Percentiles rank a stretch among this genome's conserved stretches.
Evolutionary conservation across 495 filamentous ascomycete species (phyloP).

Genomic region (Staphylotrichum longicolle): DNA sequence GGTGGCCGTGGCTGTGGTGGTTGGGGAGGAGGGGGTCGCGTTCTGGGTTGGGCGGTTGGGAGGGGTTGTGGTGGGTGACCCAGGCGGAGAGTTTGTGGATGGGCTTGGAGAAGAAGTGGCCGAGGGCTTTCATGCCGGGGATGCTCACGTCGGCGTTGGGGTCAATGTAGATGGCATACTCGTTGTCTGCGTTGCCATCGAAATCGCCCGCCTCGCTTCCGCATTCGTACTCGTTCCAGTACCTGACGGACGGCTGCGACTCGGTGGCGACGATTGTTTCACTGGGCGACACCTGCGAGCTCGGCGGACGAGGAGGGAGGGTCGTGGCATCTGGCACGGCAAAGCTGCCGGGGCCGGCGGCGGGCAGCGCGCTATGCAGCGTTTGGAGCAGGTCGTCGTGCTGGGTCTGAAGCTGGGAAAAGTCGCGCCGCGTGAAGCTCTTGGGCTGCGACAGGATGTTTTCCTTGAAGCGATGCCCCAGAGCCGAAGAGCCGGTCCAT

Average conservation of each 20-base stretch:
- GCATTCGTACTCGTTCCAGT: constrained; percentile 68
- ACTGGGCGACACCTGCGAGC: constrained; percentile 19
- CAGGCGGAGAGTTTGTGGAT: constrained; percentile 45
- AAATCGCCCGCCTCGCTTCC: constrained; percentile 54
- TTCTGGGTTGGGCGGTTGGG: constrained; percentile 20
- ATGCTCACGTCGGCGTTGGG: constrained; percentile 48
- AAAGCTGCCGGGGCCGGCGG: constrained; percentile 15
- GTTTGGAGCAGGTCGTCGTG: constrained; percentile 55
- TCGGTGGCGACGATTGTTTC: constrained; percentile 23
- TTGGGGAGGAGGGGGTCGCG: constrained; percentile 37
- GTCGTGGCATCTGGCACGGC: constrained; percentile 21
- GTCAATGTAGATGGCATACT: constrained; percentile 58
- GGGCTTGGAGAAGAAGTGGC: constrained; percentile 42
- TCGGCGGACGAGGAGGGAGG: constrained; percentile 18
- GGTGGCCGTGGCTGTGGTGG: neutral
- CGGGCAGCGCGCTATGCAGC: constrained; percentile 45
- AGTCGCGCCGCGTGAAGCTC: constrained; percentile 61
- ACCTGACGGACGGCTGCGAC: constrained; percentile 34
- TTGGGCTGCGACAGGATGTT: constrained; percentile 56
- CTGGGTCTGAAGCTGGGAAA: constrained; percentile 52
- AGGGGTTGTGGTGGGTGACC: constrained; percentile 32
- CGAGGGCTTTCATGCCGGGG: constrained; percentile 47
- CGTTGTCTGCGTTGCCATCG: constrained; percentile 36
- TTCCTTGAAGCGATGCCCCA: constrained; percentile 58
- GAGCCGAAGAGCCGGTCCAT: constrained; percentile 63